Base-by-base conservation (phyloP, 129 eudicot species). In the Tagetes erecta region DNA sequence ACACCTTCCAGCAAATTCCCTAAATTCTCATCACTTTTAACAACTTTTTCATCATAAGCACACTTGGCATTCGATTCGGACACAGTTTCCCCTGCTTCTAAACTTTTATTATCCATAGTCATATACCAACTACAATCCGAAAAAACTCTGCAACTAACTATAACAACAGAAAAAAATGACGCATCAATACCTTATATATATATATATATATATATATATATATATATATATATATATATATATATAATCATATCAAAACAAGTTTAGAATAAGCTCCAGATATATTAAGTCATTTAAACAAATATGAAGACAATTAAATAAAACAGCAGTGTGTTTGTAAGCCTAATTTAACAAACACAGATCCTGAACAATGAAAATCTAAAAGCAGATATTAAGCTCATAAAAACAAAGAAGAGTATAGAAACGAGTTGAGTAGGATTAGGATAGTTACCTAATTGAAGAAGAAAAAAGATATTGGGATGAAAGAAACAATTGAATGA, bases 31-130 rank as follows among this genome's bases (percentile, higher is more conserved):
- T 42, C 68, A 55, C 68, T 82, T 14, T 47, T 58, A 35, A 52
- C 74, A 73, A 42, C 80, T 56, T 67, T 34, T 75, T 73, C 80
- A 68, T 80, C 39, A 67, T 62, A 70, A 11, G 55, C 31, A 57
- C 75, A 56, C 59, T 53, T 68, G 6, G 62, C 64, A 30, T 50
- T 27, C 59, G 8, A 62, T 51, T 67, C 76, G 42, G 45, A 81
- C 55, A 71, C 65, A 67, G 31, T 49, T 70, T 75, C 82, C 45
- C 71, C 10, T 10, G 35, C 55, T 40, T 64, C 70, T 72, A 69
- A 38, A 55, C 56, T 56, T 34, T 75, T 74, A 44, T 53, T 65
- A 74, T 72, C 36, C 45, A 41, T 67, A 41, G 59, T 45, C 62
- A 69, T 68, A 77, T 12, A 38, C 47, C 49, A 47, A 49, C 41